phyloP scores from a whole-genome alignment of 257 asterid genomes.

The Striga asiatica region DNA sequence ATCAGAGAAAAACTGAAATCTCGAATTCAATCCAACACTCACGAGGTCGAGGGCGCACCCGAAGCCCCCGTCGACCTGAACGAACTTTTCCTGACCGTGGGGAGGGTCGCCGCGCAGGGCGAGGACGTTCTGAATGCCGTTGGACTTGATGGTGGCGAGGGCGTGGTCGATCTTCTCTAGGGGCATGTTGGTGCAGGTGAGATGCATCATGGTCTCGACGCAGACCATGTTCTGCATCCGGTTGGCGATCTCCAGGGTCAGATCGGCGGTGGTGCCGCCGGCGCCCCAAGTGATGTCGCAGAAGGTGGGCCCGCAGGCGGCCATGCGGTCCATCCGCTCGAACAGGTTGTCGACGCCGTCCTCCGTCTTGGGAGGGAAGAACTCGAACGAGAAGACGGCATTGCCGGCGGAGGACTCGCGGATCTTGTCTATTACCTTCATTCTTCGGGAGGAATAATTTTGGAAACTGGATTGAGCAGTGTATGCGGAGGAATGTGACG shows the following conservation, averaged over 20 bases:
- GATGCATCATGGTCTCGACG: conserved; percentile 97
- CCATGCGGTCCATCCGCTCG: conserved; percentile 96
- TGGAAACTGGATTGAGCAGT: no score
- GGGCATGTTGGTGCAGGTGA: conserved; percentile 97
- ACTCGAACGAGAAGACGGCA: conserved; percentile 85
- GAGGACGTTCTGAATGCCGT: conserved; percentile 88
- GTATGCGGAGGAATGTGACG: no score
- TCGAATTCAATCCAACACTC: background rate
- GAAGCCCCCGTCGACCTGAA: conserved; percentile 90
- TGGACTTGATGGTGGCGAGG: conserved; percentile 49
- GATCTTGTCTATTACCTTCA: conserved; percentile 98
- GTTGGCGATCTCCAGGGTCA: conserved; percentile 88
- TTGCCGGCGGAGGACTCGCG: conserved; percentile 38
- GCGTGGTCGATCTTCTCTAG: conserved; percentile 95
- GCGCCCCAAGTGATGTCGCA: conserved; percentile 99
- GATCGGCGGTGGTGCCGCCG: conserved; percentile 97
- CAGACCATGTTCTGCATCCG: conserved; percentile 99
- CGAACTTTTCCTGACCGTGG: conserved; percentile 95
- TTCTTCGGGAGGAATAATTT: conserved; percentile 15
- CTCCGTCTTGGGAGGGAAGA: conserved; percentile 98
- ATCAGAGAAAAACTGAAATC: background rate
- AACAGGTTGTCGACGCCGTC: conserved; percentile 96
- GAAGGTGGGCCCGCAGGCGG: conserved; percentile 73
- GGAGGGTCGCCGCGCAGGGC: conserved; percentile 98
- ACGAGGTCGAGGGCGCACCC: conserved; percentile 97